These are phyloP conservation scores for Pleurotus platypus DNA, from an alignment of 768 basidiomycete genomes.

Conservation along the genomic window DNA sequence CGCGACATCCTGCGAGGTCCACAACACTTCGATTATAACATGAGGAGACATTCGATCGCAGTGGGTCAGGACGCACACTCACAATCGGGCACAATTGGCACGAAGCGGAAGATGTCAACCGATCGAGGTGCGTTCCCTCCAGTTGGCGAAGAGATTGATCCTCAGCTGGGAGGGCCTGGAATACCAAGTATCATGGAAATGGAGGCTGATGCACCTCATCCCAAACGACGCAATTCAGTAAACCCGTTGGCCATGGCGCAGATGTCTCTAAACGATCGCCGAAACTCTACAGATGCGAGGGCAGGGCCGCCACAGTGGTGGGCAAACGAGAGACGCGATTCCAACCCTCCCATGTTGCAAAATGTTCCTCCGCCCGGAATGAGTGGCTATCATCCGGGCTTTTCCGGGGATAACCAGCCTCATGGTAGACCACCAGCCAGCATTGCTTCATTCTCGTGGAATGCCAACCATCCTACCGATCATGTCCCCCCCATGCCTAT, in stretches of 20 bases:
- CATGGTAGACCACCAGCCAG: slow-evolving; percentile 59
- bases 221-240: slow-evolving; percentile 82
- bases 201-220: slow-evolving; percentile 63
- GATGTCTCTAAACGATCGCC: slow-evolving; percentile 73
- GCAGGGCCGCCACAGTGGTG: slow-evolving; percentile 47
- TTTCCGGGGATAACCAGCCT: slow-evolving; percentile 59
- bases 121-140: slow-evolving; percentile 53
- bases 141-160: slow-evolving; percentile 60
- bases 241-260: slow-evolving; percentile 76
- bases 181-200: slow-evolving; percentile 53
- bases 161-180: slow-evolving; percentile 66
- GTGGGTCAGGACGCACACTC: slow-evolving; percentile 48
- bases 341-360: slow-evolving; percentile 22
- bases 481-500: slow-evolving; percentile 30
- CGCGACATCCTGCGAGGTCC: slow-evolving; percentile 29
- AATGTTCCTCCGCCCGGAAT: slow-evolving; percentile 48
- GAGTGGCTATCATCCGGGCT: slow-evolving; percentile 50
- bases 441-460: slow-evolving; percentile 74
- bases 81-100: slow-evolving; percentile 44
- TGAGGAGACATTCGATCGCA: slow-evolving; percentile 72
- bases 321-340: slow-evolving; percentile 69
- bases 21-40: slow-evolving; percentile 62
- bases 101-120: slow-evolving; percentile 81
- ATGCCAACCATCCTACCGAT: slow-evolving; percentile 35
- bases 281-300: slow-evolving; percentile 72